Conservation (phyloP, 495 filamentous ascomycete genomes). For the Tetracladium marchalianum region DNA sequence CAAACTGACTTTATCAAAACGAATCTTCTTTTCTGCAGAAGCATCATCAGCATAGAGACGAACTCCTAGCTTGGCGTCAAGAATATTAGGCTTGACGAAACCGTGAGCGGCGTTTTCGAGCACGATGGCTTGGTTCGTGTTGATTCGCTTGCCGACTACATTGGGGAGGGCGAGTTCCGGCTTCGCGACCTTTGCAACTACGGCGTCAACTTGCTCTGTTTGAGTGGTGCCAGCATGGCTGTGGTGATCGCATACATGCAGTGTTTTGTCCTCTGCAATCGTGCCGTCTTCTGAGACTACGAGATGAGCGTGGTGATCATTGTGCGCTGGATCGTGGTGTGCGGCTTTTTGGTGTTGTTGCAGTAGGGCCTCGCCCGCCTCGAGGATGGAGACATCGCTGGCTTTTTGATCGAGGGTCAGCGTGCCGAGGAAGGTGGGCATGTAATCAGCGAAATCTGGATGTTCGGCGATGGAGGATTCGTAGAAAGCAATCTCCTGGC, state of each 20-base stretch:
- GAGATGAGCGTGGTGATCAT: neutral
- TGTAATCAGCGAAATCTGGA: constrained; percentile 61
- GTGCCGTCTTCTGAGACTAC: neutral
- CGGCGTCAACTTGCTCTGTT: neutral
- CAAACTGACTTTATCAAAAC: constrained; percentile 68
- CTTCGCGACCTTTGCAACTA: constrained; percentile 7
- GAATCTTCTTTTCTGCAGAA: constrained; percentile 59
- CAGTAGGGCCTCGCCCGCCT: constrained; percentile 15
- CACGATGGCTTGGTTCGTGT: constrained; percentile 71
- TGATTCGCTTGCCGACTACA: constrained; percentile 41
- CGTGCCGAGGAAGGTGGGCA: constrained; percentile 79
- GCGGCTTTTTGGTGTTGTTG: constrained; percentile 3
- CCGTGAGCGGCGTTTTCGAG: constrained; percentile 78
- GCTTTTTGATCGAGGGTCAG: constrained; percentile 36
- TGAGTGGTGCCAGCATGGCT: constrained; percentile 1
- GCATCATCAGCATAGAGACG: constrained; percentile 83
- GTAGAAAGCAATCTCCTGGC: constrained; percentile 86
- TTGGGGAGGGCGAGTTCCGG: constrained; percentile 18
- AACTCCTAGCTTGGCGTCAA: constrained; percentile 86
- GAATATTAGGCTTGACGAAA: constrained; percentile 80
- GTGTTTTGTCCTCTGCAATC: neutral
- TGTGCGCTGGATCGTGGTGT: neutral
- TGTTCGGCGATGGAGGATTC: constrained; percentile 58
- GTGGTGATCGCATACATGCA: constrained; percentile 3
- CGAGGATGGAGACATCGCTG: constrained; percentile 12